Evolutionary conservation across 2,329 filamentous ascomycete genomes (phyloP), one percentile per base, ranked within the genome.

Genomic region (Colletotrichum higginsianum): DNA sequence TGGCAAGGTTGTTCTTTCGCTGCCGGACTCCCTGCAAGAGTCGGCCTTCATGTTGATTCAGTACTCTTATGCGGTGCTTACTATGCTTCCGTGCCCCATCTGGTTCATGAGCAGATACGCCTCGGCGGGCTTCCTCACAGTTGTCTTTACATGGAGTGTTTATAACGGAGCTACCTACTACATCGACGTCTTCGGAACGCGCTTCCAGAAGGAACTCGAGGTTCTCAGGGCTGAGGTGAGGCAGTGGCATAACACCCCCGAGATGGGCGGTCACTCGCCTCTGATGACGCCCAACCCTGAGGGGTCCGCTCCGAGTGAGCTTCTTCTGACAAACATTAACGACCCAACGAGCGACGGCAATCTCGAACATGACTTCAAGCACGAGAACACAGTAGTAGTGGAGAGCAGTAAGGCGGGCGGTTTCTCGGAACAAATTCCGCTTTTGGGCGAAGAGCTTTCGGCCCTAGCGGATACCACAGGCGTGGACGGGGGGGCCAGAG

Each of bases 131-230:
- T 99, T 98, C 82, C 86, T 99, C 56, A 86, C 92, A 66, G 84
- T 89, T 2, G 91, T 99, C n/a, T 98, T 99, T 79, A 87, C 90
- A 53, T 98, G 95, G 95, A 97, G 94, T 76, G 93, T 98, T 67
- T 97, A 98, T 85, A 99, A 99, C 77, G 96, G 96, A 42, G 94
- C 96, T 21, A 98, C 95, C 0, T 99, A 93, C 82, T 99, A 99
- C 82, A 98, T 99, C 78, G 96, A 99, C 77, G 94, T 98, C 2
- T 99, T 98, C 80, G 96, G 97, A 65, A 97, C 94, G 77, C 91
- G 95, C 2, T 98, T 99, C 86, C 94, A 99, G 85, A 98, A 96
- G 79, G 96, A 99, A 81, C 87, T 99, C 15, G 95, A 99, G 80
- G 89, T 92, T 63, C 89, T 99, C 84, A 95, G 93, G 82, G 90